Base-by-base conservation (phyloP, 2,329 filamentous ascomycete genomes). In the Ceratocystis colombiana region DNA sequence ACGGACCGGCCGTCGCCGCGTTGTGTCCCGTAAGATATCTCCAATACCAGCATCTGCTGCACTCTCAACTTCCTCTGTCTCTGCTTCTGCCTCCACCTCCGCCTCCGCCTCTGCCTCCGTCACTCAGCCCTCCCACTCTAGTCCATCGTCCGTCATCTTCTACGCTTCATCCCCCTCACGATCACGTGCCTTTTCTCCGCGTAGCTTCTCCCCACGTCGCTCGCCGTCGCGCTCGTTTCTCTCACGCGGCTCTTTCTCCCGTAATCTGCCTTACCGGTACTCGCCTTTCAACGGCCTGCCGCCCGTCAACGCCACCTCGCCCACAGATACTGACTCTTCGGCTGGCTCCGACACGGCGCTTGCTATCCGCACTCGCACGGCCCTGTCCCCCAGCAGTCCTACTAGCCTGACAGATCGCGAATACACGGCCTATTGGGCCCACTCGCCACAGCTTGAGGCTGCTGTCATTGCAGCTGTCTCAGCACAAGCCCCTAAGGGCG, bases 401-500 rank as follows among this genome's bases (percentile, higher is more conserved):
- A 28, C 63, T 41, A 53, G 57, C 12, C 28, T 67, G 25, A 67
- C 65, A 20, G 65, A 67, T 37, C 62, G 53, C 37, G 61, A 64
- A 37, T 46, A 48, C 22, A 48, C 28, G 2, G 45, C 61, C n/a
- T 67, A 64, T 50, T 37, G 65, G 8, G 65, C 65, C 12, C 65
- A 64, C 17, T 64, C 65, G 2, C 65, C 65, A 4, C 50, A 63
- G 53, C 44, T 67, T 7, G 65, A 67, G 41, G 61, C 62, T 41
- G 65, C 65, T 44, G 61, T 63, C 25, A 48, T 63, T 25, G 61
- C 61, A 5, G 37, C 61, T 10, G 41, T 45, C 15, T 45, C 61
- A 3, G 61, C 61, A 8, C 61, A 46, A 15, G 25, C n/a, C 17
- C 61, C 61, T 10, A 33, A 28, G 41, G 25, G 25, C 4, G 61